Conservation (phyloP, 257 asterid species). For the Ophiorrhiza pumila region DNA sequence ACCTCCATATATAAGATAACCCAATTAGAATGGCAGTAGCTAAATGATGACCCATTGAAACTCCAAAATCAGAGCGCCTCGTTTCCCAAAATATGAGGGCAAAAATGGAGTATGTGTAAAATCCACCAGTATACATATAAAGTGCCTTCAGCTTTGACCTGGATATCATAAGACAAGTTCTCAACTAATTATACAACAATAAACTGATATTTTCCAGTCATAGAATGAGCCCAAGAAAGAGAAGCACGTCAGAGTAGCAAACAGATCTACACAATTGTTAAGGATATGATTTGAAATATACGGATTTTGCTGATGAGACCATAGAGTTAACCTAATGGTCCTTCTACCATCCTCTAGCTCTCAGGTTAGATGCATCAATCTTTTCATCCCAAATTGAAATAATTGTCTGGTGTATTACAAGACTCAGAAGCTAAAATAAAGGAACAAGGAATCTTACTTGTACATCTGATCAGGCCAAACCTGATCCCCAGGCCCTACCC, state of each 20-base stretch:
- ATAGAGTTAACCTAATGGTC: background rate
- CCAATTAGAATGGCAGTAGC: constrained; percentile 71
- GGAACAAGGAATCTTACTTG: constrained; percentile 47
- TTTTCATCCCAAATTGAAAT: background rate
- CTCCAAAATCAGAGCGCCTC: constrained; percentile 91
- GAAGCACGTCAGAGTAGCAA: background rate
- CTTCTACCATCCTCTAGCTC: background rate
- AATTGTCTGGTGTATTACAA: background rate
- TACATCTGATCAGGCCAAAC: constrained; percentile 85
- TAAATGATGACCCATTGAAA: constrained; percentile 88
- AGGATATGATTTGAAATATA: background rate
- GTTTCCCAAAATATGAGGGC: constrained; percentile 94
- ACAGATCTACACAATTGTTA: background rate
- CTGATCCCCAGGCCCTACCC: constrained; percentile 89
- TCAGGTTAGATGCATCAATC: background rate
- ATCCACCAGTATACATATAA: constrained; percentile 82
- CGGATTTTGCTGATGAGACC: background rate
- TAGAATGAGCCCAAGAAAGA: background rate
- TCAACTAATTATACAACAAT: background rate
- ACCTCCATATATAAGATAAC: constrained; percentile 73
- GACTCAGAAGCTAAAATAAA: background rate
- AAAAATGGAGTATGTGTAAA: constrained; percentile 84
- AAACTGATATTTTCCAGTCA: background rate
- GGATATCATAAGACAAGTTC: constrained; percentile 29
- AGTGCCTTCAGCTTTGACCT: constrained; percentile 90